Conservation (phyloP, 768 basidiomycete species). For the Pleurotus sapidus region DNA sequence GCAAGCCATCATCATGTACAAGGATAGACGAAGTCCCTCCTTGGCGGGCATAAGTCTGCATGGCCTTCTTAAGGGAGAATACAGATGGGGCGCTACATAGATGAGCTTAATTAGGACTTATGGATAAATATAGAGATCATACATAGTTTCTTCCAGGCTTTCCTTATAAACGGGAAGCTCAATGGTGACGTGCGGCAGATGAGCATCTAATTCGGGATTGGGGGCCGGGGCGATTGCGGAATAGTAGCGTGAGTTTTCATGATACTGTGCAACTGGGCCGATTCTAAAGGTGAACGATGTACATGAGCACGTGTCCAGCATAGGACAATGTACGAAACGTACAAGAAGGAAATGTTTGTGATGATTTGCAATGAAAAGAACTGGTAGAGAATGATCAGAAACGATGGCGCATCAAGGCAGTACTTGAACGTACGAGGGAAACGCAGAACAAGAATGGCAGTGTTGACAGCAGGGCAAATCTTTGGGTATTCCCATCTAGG, state of each 20-base stretch:
- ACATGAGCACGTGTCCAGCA: not conserved
- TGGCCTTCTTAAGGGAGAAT: constrained; percentile 76
- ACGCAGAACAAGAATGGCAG: constrained; percentile 75
- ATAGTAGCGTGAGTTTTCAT: constrained; percentile 76
- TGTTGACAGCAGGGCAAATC: constrained; percentile 67
- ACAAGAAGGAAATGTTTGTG: constrained; percentile 65
- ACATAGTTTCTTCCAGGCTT: constrained; percentile 80
- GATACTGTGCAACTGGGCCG: constrained; percentile 81
- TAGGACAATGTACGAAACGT: constrained; percentile 20
- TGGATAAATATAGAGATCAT: constrained; percentile 26
- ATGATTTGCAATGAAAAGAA: constrained; percentile 76
- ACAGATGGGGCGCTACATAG: constrained; percentile 63
- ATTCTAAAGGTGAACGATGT: constrained; percentile 35
- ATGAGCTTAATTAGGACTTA: too few species aligned
- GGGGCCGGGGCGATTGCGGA: constrained; percentile 63
- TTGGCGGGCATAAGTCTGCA: constrained; percentile 91
- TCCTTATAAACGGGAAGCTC: constrained; percentile 91
- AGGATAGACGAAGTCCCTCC: constrained; percentile 80
- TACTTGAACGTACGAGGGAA: constrained; percentile 50
- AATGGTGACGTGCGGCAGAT: constrained; percentile 72
- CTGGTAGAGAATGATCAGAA: constrained; percentile 28
- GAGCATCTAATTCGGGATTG: constrained; percentile 60
- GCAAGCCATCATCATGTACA: constrained; percentile 83
- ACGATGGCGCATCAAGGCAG: not conserved
- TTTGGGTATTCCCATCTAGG: constrained; percentile 57